Evolutionary conservation across 345 rosid species (phyloP), one percentile per base, ranked within the genome.

Genomic region (Dovyalis caffra): DNA sequence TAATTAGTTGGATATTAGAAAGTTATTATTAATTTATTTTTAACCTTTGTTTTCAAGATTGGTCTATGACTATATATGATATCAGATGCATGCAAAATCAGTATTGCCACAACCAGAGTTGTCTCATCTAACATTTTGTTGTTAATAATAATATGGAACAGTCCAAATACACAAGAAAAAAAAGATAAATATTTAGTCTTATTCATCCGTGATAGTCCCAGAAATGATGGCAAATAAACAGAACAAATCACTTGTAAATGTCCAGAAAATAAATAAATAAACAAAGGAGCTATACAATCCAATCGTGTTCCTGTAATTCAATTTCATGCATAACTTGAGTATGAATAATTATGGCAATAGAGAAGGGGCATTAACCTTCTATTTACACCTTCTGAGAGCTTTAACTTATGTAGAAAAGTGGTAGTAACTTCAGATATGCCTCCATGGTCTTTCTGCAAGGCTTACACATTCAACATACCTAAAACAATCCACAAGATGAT

Each of bases 401-500:
- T 60, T n/a, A n/a, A n/a, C n/a, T n/a, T n/a, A n/a, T n/a, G n/a
- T n/a, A n/a, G n/a, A n/a, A n/a, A n/a, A n/a, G n/a, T n/a, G n/a
- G n/a, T n/a, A n/a, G n/a, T n/a, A n/a, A n/a, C n/a, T n/a, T 85
- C 70, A 92, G 65, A 90, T 88, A 70, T 91, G 97, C 69, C 97
- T 89, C 97, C 98, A 91, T 8, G 98, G 99, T 34, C 98, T 85
- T 71, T 93, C 96, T 33, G 98, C 94, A 5, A 87, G 94, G 71
- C 86, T 81, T 14, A 91, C 89, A 78, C 99, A 95, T 51, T 95
- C 95, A 65, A 65, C 67, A 45, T 91, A 87, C 78, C 99, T 84
- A 76, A 82, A 95, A 73, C 98, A 93, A 79, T 93, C 94, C 9
- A 90, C 90, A 16, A 93, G 91, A 75, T 95, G 99, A 71, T 93